These are phyloP conservation scores for Pyrus hybrid DNA, from an alignment of 331 rosid species.

Conservation along the genomic window DNA sequence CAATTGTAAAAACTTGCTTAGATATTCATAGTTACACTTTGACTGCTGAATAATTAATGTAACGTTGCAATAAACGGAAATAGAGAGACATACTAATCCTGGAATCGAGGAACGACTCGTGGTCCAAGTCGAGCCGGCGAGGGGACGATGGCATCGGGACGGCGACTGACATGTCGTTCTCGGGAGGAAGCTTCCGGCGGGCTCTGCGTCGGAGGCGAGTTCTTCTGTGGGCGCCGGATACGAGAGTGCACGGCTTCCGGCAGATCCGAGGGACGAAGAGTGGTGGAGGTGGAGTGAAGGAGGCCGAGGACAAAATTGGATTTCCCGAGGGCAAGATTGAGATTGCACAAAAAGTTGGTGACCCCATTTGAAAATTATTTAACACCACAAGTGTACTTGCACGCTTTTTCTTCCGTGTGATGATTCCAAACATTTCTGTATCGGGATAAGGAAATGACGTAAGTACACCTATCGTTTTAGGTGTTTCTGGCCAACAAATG, in stretches of 20 bases:
- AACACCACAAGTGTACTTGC: background rate
- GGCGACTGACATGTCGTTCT: conserved; percentile 40
- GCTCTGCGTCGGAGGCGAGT: conserved; percentile 22
- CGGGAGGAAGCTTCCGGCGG: conserved; percentile 25
- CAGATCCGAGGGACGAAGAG: background rate
- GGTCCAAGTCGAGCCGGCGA: conserved; percentile 28
- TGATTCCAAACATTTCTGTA: background rate
- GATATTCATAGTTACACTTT: background rate
- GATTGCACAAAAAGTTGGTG: conserved; percentile 5
- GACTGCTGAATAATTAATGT: background rate
- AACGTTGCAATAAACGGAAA: background rate
- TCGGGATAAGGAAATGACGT: background rate
- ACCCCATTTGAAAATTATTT: conserved; percentile 7
- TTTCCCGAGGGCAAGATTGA: conserved; percentile 20
- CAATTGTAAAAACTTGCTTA: background rate
- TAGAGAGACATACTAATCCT: conserved; percentile 22
- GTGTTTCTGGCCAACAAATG: background rate
- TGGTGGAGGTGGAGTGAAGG: background rate
- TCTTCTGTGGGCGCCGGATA: conserved; percentile 21
- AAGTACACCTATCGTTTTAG: background rate
- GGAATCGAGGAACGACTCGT: conserved; percentile 36
- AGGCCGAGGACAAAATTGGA: conserved; percentile 9
- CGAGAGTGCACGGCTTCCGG: conserved; percentile 5
- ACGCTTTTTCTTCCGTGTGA: background rate
- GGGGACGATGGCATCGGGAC: conserved; percentile 38